These are phyloP conservation scores for Xylaria sp. DNA, from an alignment of 2,329 filamentous ascomycete species.

Conservation along the genomic window DNA sequence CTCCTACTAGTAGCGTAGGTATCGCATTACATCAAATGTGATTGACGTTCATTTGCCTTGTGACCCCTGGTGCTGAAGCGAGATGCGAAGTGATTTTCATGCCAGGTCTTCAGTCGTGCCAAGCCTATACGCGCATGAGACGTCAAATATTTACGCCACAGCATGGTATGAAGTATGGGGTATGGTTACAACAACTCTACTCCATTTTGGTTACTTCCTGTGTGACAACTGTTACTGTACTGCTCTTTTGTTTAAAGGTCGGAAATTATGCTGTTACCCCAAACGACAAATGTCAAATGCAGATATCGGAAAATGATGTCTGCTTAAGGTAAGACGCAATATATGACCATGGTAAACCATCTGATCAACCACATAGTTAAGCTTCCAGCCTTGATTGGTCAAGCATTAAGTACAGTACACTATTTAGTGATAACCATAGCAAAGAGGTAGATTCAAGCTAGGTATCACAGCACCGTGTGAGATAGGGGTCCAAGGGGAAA, in stretches of 20 bases:
- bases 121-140: slow-evolving; percentile 20
- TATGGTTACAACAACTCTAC: slow-evolving; percentile 12
- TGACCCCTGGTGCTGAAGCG: slow-evolving; percentile 31
- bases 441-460: slow-evolving; percentile 13
- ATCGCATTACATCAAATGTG: slow-evolving; percentile 12
- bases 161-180: slow-evolving; percentile 14
- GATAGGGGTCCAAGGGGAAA: slow-evolving; percentile 6
- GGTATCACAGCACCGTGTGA: neutral
- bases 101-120: slow-evolving; percentile 23
- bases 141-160: slow-evolving; percentile 27
- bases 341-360: slow-evolving; percentile 35
- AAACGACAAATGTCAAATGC: slow-evolving; percentile 25
- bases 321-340: slow-evolving; percentile 38
- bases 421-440: neutral
- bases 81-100: slow-evolving; percentile 30
- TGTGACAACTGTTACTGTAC: slow-evolving; percentile 18
- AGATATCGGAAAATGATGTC: slow-evolving; percentile 45
- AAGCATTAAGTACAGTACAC: slow-evolving; percentile 4
- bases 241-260: neutral
- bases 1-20: neutral
- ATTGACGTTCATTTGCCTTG: slow-evolving; percentile 29
- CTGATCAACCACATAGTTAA: slow-evolving; percentile 21
- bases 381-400: slow-evolving; percentile 24
- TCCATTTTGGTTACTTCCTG: neutral
- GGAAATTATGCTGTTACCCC: slow-evolving; percentile 26